Percentiles rank a stretch among this genome's conserved stretches.
Evolutionary conservation across 441 rosid genomes (phyloP).

Genomic region (Gossypium davidsonii): DNA sequence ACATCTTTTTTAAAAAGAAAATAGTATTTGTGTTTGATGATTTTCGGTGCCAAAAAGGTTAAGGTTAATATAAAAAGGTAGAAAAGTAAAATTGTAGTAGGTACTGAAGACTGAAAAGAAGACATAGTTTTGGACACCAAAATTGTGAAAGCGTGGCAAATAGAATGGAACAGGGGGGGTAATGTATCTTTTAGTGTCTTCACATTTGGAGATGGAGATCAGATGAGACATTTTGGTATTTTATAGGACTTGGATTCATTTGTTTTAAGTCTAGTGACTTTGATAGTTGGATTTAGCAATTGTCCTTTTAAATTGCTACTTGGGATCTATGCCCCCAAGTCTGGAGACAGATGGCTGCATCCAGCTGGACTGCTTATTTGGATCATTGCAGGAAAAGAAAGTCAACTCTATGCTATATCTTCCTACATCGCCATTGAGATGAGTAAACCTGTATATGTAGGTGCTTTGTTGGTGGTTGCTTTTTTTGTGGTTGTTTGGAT

Average conservation of each 20-base stretch:
- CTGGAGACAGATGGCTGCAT: background rate
- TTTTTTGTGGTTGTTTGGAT: background rate
- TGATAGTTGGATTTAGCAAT: background rate
- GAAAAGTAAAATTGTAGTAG: background rate
- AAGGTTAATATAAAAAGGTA: background rate
- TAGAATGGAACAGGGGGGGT: background rate
- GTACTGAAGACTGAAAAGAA: background rate
- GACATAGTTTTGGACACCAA: background rate
- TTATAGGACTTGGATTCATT: slow-evolving; percentile 1
- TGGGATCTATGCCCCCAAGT: background rate
- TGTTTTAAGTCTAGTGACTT: background rate
- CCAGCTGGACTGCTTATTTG: background rate
- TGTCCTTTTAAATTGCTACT: background rate
- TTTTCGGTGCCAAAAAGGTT: background rate
- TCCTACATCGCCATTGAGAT: background rate
- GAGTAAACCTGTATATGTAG: background rate
- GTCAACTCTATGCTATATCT: background rate
- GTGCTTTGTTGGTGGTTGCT: background rate
- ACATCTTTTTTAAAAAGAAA: background rate
- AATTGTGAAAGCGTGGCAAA: background rate
- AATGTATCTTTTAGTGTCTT: background rate
- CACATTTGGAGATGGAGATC: background rate
- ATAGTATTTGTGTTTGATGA: background rate
- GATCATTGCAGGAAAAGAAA: background rate
- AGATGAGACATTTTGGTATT: background rate